These are phyloP conservation scores for Scheffersomyces lignicola DNA, from an alignment of 1,139 yeast species.

Conservation along the genomic window DNA sequence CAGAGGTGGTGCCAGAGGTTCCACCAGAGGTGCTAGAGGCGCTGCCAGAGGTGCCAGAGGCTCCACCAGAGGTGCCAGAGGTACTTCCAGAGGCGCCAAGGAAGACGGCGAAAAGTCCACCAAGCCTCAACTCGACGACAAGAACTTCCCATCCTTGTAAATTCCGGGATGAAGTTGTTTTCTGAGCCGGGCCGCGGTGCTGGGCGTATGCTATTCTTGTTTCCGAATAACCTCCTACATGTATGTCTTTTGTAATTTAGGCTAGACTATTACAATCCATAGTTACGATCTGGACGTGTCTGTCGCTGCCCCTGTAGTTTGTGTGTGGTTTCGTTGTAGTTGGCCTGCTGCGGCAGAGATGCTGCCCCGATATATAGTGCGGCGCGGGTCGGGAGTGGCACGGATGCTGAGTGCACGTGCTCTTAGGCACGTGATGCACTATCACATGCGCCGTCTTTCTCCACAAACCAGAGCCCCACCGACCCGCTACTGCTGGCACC, in stretches of 20 bases:
- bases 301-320: not conserved
- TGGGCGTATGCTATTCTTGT: too few species aligned
- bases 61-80: slow-evolving; percentile 21
- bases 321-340: too few species aligned
- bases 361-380: slow-evolving; percentile 4
- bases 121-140: slow-evolving; percentile 50
- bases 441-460: too few species aligned
- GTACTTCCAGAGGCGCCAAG: slow-evolving; percentile 19
- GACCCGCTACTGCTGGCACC: too few species aligned
- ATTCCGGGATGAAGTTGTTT: slow-evolving; percentile 5
- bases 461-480: too few species aligned
- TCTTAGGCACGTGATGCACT: too few species aligned
- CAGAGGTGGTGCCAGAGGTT: slow-evolving; percentile 21
- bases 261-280: slow-evolving; percentile 2
- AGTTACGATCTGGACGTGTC: slow-evolving; percentile 3
- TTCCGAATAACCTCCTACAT: slow-evolving; percentile 1
- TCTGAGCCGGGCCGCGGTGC: too few species aligned
- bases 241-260: slow-evolving; percentile 2
- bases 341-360: too few species aligned
- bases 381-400: slow-evolving; percentile 18
- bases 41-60: slow-evolving; percentile 24
- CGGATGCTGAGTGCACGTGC: too few species aligned
- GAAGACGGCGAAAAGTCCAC: slow-evolving; percentile 22
- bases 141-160: slow-evolving; percentile 64
- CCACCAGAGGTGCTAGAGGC: slow-evolving; percentile 35